phyloP scores from a whole-genome alignment of 345 rosid species.

The Lumnitzera racemosa region DNA sequence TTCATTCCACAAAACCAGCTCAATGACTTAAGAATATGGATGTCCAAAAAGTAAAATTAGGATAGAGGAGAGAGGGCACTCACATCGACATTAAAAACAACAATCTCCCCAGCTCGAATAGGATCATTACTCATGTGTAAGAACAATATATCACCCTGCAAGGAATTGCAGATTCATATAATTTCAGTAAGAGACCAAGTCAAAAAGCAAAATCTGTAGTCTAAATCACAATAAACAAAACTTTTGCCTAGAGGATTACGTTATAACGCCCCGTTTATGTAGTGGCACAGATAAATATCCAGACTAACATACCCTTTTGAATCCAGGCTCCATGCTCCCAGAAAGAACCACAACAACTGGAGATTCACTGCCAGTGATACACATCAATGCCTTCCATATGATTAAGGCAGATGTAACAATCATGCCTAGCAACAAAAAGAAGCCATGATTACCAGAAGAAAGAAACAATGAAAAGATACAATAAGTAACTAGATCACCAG shows the following conservation, averaged over 20 bases:
- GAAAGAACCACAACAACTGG: slow-evolving; percentile 99
- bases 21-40: background rate
- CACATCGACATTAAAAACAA: slow-evolving; percentile 88
- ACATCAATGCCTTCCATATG: slow-evolving; percentile 95
- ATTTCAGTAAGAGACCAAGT: slow-evolving; percentile 6
- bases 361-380: slow-evolving; percentile 95
- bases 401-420: slow-evolving; percentile 91
- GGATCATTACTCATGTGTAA: slow-evolving; percentile 88
- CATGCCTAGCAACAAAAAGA: slow-evolving; percentile 52
- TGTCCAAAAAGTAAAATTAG: too few species aligned
- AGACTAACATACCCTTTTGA: slow-evolving; percentile 63
- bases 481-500: too few species aligned
- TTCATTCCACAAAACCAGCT: background rate
- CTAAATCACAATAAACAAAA: background rate
- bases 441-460: background rate
- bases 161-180: slow-evolving; percentile 1
- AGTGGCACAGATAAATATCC: background rate
- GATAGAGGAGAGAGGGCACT: slow-evolving; percentile 18
- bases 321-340: slow-evolving; percentile 99
- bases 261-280: too few species aligned
- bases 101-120: slow-evolving; percentile 94
- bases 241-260: too few species aligned
- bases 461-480: background rate
- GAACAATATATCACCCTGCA: slow-evolving; percentile 94
- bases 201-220: background rate